Evolutionary conservation across 1,284 basidiomycete genomes (phyloP).

Genomic region (Ustilago xerochloae): DNA sequence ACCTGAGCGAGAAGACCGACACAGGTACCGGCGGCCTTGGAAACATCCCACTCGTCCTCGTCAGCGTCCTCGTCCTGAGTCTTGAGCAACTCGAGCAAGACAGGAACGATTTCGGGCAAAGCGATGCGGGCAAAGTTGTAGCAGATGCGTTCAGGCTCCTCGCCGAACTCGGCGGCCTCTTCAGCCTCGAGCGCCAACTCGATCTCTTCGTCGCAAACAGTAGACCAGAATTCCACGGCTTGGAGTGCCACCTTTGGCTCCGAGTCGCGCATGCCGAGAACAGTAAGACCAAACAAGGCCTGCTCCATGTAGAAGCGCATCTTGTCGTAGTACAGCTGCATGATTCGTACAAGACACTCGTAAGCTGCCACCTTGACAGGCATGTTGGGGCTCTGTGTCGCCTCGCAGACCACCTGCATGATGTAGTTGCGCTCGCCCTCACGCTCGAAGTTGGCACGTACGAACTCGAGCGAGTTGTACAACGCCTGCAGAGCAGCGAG

Average conservation of each 20-base stretch:
- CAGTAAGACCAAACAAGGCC: conserved; percentile 94
- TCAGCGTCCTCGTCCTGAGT: conserved; percentile 96
- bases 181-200: conserved; percentile 91
- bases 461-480: conserved; percentile 96
- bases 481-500: conserved; percentile 93
- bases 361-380: conserved; percentile 72
- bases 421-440: conserved; percentile 96
- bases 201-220: conserved; percentile 97
- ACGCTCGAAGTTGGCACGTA: conserved; percentile 92
- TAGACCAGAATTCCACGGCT: conserved; percentile 99
- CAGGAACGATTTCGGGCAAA: conserved; percentile 91
- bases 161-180: conserved; percentile 92
- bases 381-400: conserved; percentile 91
- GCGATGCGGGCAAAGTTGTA: conserved; percentile 94
- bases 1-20: conserved; percentile 88
- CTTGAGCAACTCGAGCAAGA: conserved; percentile 86
- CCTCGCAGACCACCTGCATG: conserved; percentile 99
- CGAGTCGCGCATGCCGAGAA: conserved; percentile 95
- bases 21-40: conserved; percentile 97
- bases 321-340: conserved; percentile 98
- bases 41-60: conserved; percentile 98
- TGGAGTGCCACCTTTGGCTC: conserved; percentile 94
- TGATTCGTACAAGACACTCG: conserved; percentile 94
- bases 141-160: conserved; percentile 86
- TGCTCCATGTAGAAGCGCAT: conserved; percentile 99